These are phyloP conservation scores for Fusarium brachygibbosum DNA, from an alignment of 2,329 filamentous ascomycete species.

Conservation along the genomic window DNA sequence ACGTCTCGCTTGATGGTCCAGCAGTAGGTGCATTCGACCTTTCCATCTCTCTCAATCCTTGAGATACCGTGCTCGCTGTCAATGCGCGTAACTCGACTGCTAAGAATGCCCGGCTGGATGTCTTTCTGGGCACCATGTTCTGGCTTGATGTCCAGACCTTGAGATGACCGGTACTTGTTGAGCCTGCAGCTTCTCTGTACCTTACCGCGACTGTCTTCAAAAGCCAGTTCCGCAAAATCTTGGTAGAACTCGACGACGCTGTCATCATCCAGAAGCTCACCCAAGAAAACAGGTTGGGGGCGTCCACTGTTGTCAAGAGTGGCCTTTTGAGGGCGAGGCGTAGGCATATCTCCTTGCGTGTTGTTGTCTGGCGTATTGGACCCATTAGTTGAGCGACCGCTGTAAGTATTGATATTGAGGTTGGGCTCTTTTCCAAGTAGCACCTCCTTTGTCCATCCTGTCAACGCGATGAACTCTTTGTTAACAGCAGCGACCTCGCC, in stretches of 20 bases:
- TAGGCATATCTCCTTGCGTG: slow-evolving; percentile 58
- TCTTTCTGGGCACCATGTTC: slow-evolving; percentile 62
- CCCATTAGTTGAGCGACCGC: slow-evolving; percentile 57
- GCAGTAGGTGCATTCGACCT: slow-evolving; percentile 94
- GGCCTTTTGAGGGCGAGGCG: slow-evolving; percentile 64
- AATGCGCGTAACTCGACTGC: slow-evolving; percentile 72
- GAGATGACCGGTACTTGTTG: slow-evolving; percentile 88
- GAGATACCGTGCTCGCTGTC: slow-evolving; percentile 84
- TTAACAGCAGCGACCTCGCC: slow-evolving; percentile 96
- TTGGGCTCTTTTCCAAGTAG: slow-evolving; percentile 90
- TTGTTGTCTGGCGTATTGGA: slow-evolving; percentile 54
- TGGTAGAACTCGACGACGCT: slow-evolving; percentile 96
- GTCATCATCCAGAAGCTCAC: slow-evolving; percentile 93
- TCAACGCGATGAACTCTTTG: slow-evolving; percentile 96
- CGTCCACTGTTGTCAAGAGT: slow-evolving; percentile 62
- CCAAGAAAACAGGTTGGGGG: slow-evolving; percentile 86
- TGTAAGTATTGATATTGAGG: slow-evolving; percentile 79
- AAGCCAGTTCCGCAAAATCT: slow-evolving; percentile 92
- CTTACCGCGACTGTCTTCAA: slow-evolving; percentile 88
- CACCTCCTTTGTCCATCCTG: slow-evolving; percentile 92
- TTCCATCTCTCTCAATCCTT: slow-evolving; percentile 85
- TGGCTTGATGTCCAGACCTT: slow-evolving; percentile 60
- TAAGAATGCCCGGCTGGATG: slow-evolving; percentile 62
- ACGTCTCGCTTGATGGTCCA: slow-evolving; percentile 98
- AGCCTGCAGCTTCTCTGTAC: slow-evolving; percentile 87